These are phyloP conservation scores for Ceratocystis cacaofunesta DNA, from an alignment of 2,329 filamentous ascomycete species.

Conservation along the genomic window DNA sequence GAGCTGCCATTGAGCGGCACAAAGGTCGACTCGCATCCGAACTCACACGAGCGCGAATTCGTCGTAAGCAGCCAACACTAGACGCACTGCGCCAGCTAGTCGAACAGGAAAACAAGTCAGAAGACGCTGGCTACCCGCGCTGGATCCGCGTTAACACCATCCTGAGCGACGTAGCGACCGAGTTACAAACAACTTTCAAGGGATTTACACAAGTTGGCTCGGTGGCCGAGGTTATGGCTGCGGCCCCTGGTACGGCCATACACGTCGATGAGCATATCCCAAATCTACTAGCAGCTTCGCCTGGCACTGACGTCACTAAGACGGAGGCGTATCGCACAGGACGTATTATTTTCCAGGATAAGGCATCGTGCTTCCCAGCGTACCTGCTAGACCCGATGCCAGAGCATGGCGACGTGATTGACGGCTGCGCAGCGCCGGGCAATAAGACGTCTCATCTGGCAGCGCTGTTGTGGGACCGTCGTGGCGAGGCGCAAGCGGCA, in stretches of 20 bases:
- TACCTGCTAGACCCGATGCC: conserved; percentile 60
- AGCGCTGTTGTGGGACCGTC: conserved; percentile 45
- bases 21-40: conserved; percentile 69
- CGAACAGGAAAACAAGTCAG: conserved; percentile 33
- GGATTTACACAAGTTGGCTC: conserved; percentile 41
- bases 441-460: conserved; percentile 96
- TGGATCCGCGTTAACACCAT: conserved; percentile 85
- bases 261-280: conserved; percentile 71
- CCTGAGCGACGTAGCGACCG: conserved; percentile 52
- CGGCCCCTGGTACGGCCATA: conserved; percentile 26
- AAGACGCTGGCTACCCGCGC: conserved; percentile 53
- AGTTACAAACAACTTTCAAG: conserved; percentile 61
- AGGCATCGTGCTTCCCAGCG: conserved; percentile 91
- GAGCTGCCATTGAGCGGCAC: conserved; percentile 61
- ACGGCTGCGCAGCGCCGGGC: conserved; percentile 85
- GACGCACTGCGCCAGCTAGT: conserved; percentile 49
- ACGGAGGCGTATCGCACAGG: conserved; percentile 60
- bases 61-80: conserved; percentile 52
- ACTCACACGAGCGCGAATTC: conserved; percentile 63
- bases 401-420: conserved; percentile 64
- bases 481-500: conserved; percentile 26
- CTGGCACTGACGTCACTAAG: conserved; percentile 55
- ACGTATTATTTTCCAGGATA: conserved; percentile 81
- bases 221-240: conserved; percentile 41
- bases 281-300: conserved; percentile 64